A percentile compares a stretch with the other conserved stretches of the same genome.
Evolutionary conservation across 2,329 filamentous ascomycete species (phyloP).

Genomic region (Teratosphaeria nubilosa): DNA sequence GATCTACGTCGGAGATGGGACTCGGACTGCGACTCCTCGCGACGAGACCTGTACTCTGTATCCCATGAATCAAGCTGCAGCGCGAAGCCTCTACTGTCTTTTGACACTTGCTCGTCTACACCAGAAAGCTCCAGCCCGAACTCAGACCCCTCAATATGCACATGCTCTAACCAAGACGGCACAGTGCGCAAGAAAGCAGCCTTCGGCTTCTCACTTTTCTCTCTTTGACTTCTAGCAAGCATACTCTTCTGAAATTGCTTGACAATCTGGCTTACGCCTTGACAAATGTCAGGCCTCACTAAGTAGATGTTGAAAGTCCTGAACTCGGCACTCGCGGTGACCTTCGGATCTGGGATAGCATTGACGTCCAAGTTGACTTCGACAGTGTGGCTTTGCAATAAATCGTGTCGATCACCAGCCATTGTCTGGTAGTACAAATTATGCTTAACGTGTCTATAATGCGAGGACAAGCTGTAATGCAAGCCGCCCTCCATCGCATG

Average conservation of each 20-base stretch:
- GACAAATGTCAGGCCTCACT: conserved; percentile 82
- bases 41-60: conserved; percentile 75
- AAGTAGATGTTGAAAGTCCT: conserved; percentile 85
- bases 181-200: conserved; percentile 66
- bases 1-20: conserved; percentile 55
- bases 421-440: conserved; percentile 91
- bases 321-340: conserved; percentile 67
- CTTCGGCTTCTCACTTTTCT: conserved; percentile 29
- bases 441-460: conserved; percentile 74
- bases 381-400: conserved; percentile 77
- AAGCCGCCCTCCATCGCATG: conserved; percentile 75
- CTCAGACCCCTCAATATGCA: conserved; percentile 76
- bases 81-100: conserved; percentile 70
- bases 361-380: conserved; percentile 79
- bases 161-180: conserved; percentile 74
- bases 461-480: conserved; percentile 77
- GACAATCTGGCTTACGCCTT: conserved; percentile 85
- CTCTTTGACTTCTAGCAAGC: conserved; percentile 37
- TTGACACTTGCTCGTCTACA: conserved; percentile 71
- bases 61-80: conserved; percentile 82
- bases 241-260: conserved; percentile 66
- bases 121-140: conserved; percentile 88
- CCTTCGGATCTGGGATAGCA: conserved; percentile 74
- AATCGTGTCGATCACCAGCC: conserved; percentile 69
- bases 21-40: conserved; percentile 45